These are phyloP conservation scores for Didymella segeticola DNA, from an alignment of 2,329 filamentous ascomycete genomes.

Conservation along the genomic window DNA sequence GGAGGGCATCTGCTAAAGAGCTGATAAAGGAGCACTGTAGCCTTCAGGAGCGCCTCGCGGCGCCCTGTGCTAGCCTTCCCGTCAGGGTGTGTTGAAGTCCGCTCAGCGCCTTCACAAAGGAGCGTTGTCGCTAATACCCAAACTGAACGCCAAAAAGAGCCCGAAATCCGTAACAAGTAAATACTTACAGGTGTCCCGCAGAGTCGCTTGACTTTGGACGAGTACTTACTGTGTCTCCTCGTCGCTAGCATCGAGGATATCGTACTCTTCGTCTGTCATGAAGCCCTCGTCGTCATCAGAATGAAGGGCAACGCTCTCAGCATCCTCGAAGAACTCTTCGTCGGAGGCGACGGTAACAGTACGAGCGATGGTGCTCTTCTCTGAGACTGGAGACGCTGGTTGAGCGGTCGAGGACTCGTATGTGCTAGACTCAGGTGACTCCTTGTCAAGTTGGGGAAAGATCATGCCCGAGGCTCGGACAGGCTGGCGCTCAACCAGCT, in stretches of 20 bases:
- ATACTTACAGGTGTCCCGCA: constrained; percentile 3
- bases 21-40: constrained; percentile 10
- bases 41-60: constrained; percentile 19
- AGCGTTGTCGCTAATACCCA: constrained; percentile 30
- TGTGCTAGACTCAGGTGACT: constrained; percentile 83
- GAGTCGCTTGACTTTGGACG: neutral
- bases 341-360: constrained; percentile 49
- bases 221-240: constrained; percentile 64
- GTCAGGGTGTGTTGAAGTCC: constrained; percentile 22
- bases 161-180: neutral
- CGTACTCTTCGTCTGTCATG: constrained; percentile 97
- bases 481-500: constrained; percentile 23
- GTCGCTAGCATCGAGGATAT: constrained; percentile 93
- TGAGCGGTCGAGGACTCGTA: constrained; percentile 60
- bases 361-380: constrained; percentile 40
- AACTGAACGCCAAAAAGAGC: constrained; percentile 18
- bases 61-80: constrained; percentile 17
- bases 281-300: constrained; percentile 77
- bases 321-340: constrained; percentile 65
- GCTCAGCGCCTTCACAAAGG: constrained; percentile 25
- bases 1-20: constrained; percentile 19
- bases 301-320: constrained; percentile 61
- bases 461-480: constrained; percentile 72
- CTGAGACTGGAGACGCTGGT: constrained; percentile 30
- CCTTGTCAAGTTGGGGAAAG: constrained; percentile 95